Evolutionary conservation across 352 stramenopile species (phyloP).

Genomic region (Phytophthora colocasiae): DNA sequence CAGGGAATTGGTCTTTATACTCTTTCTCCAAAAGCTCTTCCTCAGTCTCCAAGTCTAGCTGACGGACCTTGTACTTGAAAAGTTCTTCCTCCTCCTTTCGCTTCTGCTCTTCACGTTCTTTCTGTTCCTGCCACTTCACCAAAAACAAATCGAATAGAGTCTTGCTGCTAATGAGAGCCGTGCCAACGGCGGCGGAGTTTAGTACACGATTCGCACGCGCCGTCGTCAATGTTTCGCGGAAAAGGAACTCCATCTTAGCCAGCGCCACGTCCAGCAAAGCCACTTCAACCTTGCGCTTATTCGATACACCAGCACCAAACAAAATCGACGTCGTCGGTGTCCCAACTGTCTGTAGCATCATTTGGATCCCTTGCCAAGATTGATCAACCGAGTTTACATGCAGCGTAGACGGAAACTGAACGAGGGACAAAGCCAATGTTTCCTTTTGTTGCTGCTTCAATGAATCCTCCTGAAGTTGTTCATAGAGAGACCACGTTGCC

Average conservation of each 20-base stretch:
- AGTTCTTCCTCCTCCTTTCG: constrained; percentile 73
- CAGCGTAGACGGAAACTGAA: constrained; percentile 75
- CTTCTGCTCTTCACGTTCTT: constrained; percentile 79
- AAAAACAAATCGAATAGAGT: constrained; percentile 88
- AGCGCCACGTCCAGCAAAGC: constrained; percentile 74
- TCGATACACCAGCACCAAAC: constrained; percentile 47
- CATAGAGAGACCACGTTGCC: constrained; percentile 66
- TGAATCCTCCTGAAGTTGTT: constrained; percentile 57
- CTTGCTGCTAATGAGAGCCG: constrained; percentile 66
- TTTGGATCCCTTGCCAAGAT: constrained; percentile 84
- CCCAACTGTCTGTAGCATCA: constrained; percentile 58
- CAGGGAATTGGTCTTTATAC: constrained; percentile 93
- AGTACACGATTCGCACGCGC: constrained; percentile 30
- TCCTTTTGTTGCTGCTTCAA: constrained; percentile 59
- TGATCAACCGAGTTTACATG: constrained; percentile 41
- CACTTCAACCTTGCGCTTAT: constrained; percentile 73
- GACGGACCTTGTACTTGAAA: constrained; percentile 89
- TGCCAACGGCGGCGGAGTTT: constrained; percentile 35
- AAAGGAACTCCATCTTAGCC: constrained; percentile 74
- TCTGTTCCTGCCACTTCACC: constrained; percentile 86
- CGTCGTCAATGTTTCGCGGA: constrained; percentile 51
- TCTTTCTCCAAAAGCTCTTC: constrained; percentile 88
- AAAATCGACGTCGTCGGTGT: constrained; percentile 51
- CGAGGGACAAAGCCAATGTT: constrained; percentile 54
- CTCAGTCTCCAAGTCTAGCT: constrained; percentile 82